These are phyloP conservation scores for Malassezia brasiliensis DNA, from an alignment of 1,284 basidiomycete species.

Conservation along the genomic window DNA sequence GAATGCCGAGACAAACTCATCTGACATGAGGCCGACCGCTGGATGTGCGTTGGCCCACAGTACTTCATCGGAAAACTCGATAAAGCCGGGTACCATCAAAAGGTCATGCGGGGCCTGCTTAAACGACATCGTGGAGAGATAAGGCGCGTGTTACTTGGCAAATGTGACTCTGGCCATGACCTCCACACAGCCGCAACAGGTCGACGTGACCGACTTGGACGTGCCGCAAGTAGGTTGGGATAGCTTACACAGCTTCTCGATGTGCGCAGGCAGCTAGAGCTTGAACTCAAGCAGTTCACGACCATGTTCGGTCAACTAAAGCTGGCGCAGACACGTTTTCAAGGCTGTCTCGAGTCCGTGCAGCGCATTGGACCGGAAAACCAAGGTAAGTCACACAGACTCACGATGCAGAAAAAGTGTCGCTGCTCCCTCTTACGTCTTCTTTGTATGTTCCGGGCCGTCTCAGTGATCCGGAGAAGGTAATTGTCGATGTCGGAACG, in stretches of 20 bases:
- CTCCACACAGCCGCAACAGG: slow-evolving; percentile 11
- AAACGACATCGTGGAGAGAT: slow-evolving; percentile 5
- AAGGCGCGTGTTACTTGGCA: not conserved
- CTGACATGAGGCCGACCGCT: slow-evolving; percentile 62
- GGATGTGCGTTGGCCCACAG: slow-evolving; percentile 43
- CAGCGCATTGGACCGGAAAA: slow-evolving; percentile 64
- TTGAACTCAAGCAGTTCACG: slow-evolving; percentile 87
- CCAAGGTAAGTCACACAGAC: slow-evolving; percentile 52
- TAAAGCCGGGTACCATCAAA: slow-evolving; percentile 64
- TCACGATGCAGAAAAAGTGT: slow-evolving; percentile 61
- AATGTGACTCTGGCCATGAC: slow-evolving; percentile 5
- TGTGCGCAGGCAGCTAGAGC: slow-evolving; percentile 43
- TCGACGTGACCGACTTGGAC: slow-evolving; percentile 32
- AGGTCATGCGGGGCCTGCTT: slow-evolving; percentile 22
- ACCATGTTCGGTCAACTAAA: slow-evolving; percentile 86
- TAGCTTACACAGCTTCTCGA: slow-evolving; percentile 29
- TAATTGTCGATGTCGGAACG: slow-evolving; percentile 89
- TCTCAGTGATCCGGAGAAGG: slow-evolving; percentile 69
- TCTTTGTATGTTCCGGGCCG: slow-evolving; percentile 91
- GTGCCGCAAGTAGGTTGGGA: slow-evolving; percentile 23
- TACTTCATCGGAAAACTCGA: slow-evolving; percentile 70
- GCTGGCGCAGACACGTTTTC: slow-evolving; percentile 85
- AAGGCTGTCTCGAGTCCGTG: slow-evolving; percentile 71
- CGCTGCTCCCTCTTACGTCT: slow-evolving; percentile 83
- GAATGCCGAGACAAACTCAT: slow-evolving; percentile 80